Evolutionary conservation across 768 basidiomycete species (phyloP).

Genomic region (Cyclocybe aegerita): DNA sequence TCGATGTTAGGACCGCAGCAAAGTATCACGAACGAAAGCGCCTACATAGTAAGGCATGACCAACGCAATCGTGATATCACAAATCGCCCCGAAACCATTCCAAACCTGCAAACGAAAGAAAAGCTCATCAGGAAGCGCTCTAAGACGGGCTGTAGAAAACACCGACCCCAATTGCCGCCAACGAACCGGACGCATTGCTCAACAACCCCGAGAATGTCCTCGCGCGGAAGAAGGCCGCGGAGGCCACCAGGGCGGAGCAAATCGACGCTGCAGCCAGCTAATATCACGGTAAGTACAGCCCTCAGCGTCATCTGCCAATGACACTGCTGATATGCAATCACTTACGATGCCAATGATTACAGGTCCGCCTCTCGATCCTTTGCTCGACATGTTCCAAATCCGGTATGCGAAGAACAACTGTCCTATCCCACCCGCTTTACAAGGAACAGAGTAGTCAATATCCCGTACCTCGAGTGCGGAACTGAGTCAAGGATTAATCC

Average conservation of each 20-base stretch:
- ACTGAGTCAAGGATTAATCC: too few relatives aligned
- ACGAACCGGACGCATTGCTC: slow-evolving; percentile 4
- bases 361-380: slow-evolving; percentile 12
- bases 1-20: background rate
- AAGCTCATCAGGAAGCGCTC: background rate
- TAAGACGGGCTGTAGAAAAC: background rate
- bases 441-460: background rate
- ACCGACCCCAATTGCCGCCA: slow-evolving; percentile 26
- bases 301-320: background rate
- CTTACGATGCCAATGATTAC: slow-evolving; percentile 22
- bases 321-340: background rate
- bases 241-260: slow-evolving; percentile 20
- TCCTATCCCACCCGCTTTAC: slow-evolving; percentile 26
- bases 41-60: slow-evolving; percentile 31
- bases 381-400: slow-evolving; percentile 22
- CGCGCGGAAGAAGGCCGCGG: slow-evolving; percentile 20
- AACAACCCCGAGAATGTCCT: slow-evolving; percentile 16
- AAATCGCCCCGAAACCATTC: slow-evolving; percentile 28
- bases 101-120: slow-evolving; percentile 19
- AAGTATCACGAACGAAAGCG: background rate
- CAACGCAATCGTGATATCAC: slow-evolving; percentile 30
- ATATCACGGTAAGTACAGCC: background rate
- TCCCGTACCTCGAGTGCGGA: too few relatives aligned
- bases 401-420: slow-evolving; percentile 32
- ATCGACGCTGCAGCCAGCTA: slow-evolving; percentile 21